These are phyloP conservation scores for Linum trigynum DNA, from an alignment of 345 rosid genomes.

Conservation along the genomic window DNA sequence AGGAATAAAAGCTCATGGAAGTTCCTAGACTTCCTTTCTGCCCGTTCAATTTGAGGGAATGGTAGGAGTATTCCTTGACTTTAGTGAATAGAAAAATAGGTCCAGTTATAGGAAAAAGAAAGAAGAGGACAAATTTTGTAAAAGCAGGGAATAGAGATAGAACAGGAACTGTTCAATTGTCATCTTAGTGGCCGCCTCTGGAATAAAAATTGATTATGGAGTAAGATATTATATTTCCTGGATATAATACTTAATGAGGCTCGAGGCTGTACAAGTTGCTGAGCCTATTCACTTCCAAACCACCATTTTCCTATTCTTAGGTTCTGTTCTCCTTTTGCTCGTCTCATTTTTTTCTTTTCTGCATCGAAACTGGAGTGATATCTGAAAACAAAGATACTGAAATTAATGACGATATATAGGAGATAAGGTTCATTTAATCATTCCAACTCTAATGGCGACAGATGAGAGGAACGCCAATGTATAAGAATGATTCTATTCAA, in stretches of 20 bases:
- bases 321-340: too few species aligned
- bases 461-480: too few species aligned
- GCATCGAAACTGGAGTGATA: too few species aligned
- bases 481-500: too few species aligned
- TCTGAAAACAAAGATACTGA: too few species aligned
- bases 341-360: too few species aligned
- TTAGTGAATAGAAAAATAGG: slow-evolving; percentile 10
- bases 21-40: slow-evolving; percentile 19
- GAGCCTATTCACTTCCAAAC: not conserved
- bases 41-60: slow-evolving; percentile 29
- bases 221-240: slow-evolving; percentile 20
- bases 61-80: slow-evolving; percentile 23
- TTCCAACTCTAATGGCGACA: too few species aligned
- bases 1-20: slow-evolving; percentile 23
- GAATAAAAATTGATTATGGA: slow-evolving; percentile 19
- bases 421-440: not conserved
- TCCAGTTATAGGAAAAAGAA: slow-evolving; percentile 7
- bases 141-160: slow-evolving; percentile 28
- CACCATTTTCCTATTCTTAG: slow-evolving; percentile 2
- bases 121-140: slow-evolving; percentile 19
- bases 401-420: too few species aligned
- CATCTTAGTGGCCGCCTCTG: slow-evolving; percentile 25
- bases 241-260: slow-evolving; percentile 6
- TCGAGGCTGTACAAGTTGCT: not conserved
- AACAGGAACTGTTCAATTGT: slow-evolving; percentile 29